These are phyloP conservation scores for Boletellus emodensis DNA, from an alignment of 768 basidiomycete genomes.

Conservation along the genomic window DNA sequence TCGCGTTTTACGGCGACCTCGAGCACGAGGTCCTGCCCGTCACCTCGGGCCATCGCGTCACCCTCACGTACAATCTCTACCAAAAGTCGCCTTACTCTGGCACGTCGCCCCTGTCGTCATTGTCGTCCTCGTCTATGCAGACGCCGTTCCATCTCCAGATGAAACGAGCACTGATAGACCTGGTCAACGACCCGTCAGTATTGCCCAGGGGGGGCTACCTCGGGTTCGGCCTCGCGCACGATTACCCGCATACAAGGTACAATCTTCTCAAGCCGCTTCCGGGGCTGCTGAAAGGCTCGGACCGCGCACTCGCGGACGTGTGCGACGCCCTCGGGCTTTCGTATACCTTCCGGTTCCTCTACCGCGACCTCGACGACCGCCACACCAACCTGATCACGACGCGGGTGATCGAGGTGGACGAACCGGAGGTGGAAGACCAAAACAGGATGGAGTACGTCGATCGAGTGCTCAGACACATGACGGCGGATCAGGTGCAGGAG, in stretches of 20 bases:
- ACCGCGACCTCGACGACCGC: neutral
- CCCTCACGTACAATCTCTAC: neutral
- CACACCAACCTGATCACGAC: neutral
- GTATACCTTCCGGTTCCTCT: conserved; percentile 2
- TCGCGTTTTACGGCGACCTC: conserved; percentile 41
- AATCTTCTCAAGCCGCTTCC: neutral
- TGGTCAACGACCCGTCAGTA: neutral
- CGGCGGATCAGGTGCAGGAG: conserved; percentile 3
- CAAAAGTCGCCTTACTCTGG: neutral
- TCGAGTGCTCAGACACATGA: neutral
- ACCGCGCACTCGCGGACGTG: neutral
- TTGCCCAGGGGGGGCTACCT: conserved; percentile 8
- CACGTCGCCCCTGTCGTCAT: neutral
- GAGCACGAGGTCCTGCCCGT: conserved; percentile 39
- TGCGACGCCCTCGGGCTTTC: conserved; percentile 4
- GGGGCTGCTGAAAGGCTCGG: neutral
- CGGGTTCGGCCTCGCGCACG: neutral
- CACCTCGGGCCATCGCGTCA: neutral
- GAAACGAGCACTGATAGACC: neutral
- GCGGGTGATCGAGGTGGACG: neutral
- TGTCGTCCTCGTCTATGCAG: neutral
- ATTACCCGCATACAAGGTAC: neutral
- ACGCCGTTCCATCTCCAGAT: neutral
- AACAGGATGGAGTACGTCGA: neutral
- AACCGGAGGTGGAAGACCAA: neutral